Base-by-base conservation (phyloP, 139 green algal species). In the Chlamydomonas incerta region DNA sequence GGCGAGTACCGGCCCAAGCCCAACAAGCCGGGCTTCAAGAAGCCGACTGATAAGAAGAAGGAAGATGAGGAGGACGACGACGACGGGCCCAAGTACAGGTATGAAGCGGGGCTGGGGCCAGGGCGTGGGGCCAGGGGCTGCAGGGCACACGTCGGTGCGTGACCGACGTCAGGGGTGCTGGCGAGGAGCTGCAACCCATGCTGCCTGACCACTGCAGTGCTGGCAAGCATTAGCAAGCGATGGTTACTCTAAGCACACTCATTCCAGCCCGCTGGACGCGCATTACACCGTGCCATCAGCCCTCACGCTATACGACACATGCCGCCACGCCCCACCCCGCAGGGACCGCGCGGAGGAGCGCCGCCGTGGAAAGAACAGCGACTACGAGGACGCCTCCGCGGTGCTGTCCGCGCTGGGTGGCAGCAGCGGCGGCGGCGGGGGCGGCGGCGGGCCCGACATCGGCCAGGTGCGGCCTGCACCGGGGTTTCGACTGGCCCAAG, bases 271-370 rank as follows among this genome's bases (percentile, higher is more conserved):
- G n/a, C n/a, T n/a, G n/a, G n/a, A n/a, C n/a, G n/a, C n/a, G n/a
- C n/a, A n/a, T n/a, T n/a, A n/a, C n/a, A n/a, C n/a, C n/a, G n/a
- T n/a, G n/a, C n/a, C n/a, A n/a, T n/a, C n/a, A n/a, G n/a, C n/a
- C n/a, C n/a, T n/a, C n/a, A n/a, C n/a, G n/a, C n/a, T n/a, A n/a
- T n/a, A n/a, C n/a, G n/a, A n/a, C n/a, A n/a, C n/a, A n/a, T n/a
- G n/a, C n/a, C n/a, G n/a, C n/a, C n/a, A n/a, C n/a, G n/a, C n/a
- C n/a, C 15, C 17, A 26, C 17, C 21, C 50, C 24, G 15, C 85
- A 95, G 95, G 72, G 94, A 97, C 74, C 95, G 94, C 21, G 94
- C 94, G 29, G 94, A 96, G 83, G 94, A 97, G 91, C 88, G 95
- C 0, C 82, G 95, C 24, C 88, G 94, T 50, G 94, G 94, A 57